Evolutionary conservation across 441 rosid species (phyloP).

Genomic region (Breynia disticha): DNA sequence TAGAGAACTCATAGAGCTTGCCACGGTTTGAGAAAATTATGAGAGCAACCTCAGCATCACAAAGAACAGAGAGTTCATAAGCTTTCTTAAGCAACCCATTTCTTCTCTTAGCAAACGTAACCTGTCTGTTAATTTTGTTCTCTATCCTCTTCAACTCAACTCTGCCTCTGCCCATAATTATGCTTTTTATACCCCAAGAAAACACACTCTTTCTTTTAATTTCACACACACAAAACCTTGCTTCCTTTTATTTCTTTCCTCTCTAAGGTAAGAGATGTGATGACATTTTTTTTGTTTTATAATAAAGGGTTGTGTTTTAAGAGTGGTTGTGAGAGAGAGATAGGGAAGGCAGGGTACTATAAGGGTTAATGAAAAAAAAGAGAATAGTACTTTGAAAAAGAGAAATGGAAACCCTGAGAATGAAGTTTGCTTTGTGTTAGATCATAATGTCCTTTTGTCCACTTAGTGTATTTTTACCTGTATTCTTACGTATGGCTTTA

Average conservation of each 20-base stretch:
- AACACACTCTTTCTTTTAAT: neutral
- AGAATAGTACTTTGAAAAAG: no score
- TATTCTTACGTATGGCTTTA: no score
- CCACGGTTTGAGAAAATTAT: slow-evolving; percentile 53
- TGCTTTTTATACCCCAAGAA: neutral
- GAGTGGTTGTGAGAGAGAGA: neutral
- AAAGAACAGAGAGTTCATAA: slow-evolving; percentile 48
- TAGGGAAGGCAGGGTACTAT: neutral
- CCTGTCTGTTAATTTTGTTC: slow-evolving; percentile 60
- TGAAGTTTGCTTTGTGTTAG: no score
- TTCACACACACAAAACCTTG: neutral
- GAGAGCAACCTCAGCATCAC: slow-evolving; percentile 58
- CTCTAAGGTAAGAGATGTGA: neutral
- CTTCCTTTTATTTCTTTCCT: neutral
- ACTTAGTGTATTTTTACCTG: no score
- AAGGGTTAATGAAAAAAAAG: neutral
- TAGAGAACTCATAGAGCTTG: slow-evolving; percentile 50
- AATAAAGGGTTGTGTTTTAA: neutral
- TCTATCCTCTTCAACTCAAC: slow-evolving; percentile 60
- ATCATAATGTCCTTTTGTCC: no score
- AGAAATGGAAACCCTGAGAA: no score
- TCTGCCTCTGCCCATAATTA: slow-evolving; percentile 55
- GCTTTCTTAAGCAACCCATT: slow-evolving; percentile 60
- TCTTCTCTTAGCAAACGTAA: slow-evolving; percentile 64
- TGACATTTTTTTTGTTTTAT: neutral